A percentile compares a stretch with the other conserved stretches of the same genome.
These are phyloP conservation scores for Iberis pinnata DNA, from an alignment of 345 rosid genomes.

Conservation along the genomic window DNA sequence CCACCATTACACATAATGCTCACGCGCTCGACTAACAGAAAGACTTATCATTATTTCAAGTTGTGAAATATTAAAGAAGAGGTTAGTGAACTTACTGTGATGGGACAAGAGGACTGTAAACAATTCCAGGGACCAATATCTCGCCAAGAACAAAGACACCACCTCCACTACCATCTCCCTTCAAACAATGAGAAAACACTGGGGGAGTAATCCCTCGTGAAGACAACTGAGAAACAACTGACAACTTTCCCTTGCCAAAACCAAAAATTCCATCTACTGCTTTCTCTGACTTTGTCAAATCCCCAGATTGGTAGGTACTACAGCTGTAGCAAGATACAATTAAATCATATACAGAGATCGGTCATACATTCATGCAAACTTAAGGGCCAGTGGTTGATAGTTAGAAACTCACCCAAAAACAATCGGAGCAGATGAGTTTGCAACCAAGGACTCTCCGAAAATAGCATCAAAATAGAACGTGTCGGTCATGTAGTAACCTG, in stretches of 20 bases:
- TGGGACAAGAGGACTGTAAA: slow-evolving; percentile 84
- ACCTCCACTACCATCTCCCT: slow-evolving; percentile 86
- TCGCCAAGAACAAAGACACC: slow-evolving; percentile 96
- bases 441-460: slow-evolving; percentile 53
- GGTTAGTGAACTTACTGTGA: slow-evolving; percentile 51
- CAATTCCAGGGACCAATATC: slow-evolving; percentile 84
- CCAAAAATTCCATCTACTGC: slow-evolving; percentile 98
- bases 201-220: slow-evolving; percentile 73
- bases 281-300: slow-evolving; percentile 75
- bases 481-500: slow-evolving; percentile 77
- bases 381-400: background rate
- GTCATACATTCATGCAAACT: background rate
- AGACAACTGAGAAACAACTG: slow-evolving; percentile 84
- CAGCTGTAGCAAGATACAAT: slow-evolving; percentile 46
- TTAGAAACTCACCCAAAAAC: slow-evolving; percentile 65
- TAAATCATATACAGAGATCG: background rate
- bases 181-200: slow-evolving; percentile 92
- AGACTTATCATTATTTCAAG: background rate
- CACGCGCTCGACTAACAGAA: background rate
- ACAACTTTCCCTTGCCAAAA: slow-evolving; percentile 78
- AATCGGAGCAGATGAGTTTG: slow-evolving; percentile 73
- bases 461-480: slow-evolving; percentile 60
- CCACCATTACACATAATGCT: slow-evolving; percentile 5
- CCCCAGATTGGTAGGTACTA: slow-evolving; percentile 83
- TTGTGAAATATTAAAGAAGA: background rate